Evolutionary conservation across 2,329 filamentous ascomycete species (phyloP).

Genomic region (Fusarium sp.): DNA sequence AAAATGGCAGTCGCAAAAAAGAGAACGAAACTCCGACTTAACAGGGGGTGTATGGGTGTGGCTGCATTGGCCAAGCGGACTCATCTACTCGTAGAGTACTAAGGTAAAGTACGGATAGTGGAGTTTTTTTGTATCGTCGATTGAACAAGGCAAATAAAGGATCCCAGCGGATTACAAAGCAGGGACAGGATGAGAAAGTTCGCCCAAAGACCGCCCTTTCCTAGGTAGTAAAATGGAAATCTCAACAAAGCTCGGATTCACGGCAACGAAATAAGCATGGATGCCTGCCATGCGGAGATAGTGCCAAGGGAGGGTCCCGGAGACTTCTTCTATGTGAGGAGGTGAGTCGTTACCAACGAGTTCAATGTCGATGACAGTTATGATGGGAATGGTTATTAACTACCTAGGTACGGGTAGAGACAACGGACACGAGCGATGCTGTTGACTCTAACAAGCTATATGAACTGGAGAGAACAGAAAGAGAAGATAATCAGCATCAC

Average conservation of each 20-base stretch:
- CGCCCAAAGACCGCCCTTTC: neutral
- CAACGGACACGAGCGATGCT: neutral
- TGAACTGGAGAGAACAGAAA: neutral
- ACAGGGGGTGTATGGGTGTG: constrained; percentile 24
- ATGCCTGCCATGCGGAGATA: constrained; percentile 28
- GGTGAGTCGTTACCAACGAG: neutral
- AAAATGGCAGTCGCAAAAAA: constrained; percentile 31
- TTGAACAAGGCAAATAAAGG: constrained; percentile 9
- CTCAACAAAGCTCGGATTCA: constrained; percentile 33
- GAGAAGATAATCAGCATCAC: neutral
- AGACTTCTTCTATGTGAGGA: neutral
- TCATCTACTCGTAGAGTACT: neutral
- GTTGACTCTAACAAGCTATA: neutral
- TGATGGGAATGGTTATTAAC: constrained; percentile 11
- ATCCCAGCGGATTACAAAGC: constrained; percentile 44
- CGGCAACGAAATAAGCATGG: constrained; percentile 28
- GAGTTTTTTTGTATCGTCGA: constrained; percentile 17
- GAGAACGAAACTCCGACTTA: constrained; percentile 13
- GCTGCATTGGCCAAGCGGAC: constrained; percentile 22
- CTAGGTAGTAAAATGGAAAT: neutral
- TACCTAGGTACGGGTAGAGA: no score
- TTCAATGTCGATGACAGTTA: constrained; percentile 33
- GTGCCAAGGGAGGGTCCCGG: constrained; percentile 9
- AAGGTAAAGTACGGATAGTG: neutral
- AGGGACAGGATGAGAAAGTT: constrained; percentile 5